Evolutionary conservation across 805 yeast genomes (phyloP), one percentile per base, ranked within the genome.

Genomic region (Huiozyma naganishii): DNA sequence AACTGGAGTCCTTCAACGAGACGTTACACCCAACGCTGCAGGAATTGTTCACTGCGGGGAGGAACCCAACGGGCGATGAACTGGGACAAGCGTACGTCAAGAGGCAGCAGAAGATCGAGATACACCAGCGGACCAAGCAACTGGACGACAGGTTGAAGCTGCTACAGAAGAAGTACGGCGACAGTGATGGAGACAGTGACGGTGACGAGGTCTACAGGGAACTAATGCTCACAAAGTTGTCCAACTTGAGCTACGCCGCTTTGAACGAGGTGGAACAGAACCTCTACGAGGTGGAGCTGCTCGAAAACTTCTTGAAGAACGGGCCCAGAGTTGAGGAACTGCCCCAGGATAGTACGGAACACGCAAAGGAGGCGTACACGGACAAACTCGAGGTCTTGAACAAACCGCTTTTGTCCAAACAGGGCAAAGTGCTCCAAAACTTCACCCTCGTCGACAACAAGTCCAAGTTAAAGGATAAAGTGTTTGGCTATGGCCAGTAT

Each of bases 401-500:
- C 27, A 64, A 63, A 28, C 83, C 80, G 0, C 55, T 85, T 36
- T 52, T 87, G 6, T 74, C 86, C 0, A 74, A 77, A 44, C 74
- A 74, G 35, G 97, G 97, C 3, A 83, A 81, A 59, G 81, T 90
- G 6, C 62, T 84, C 30, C 74, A 83, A 52, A 97, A 97, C 8
- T 92, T 90, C 62, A 83, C 90, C 0, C 71, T 90, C 12, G 76
- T 78, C 10, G 68, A 80, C 7, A 65, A 71, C 37, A 72, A 77
- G 46, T 77, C 76, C 33, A 76, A 80, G 39, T 51, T 86, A 12
- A 68, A 72, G 45, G 66, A 70, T 30, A 76, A 80, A 53, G 96
- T 89, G 0, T 78, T 76, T 52, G 96, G 97, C 1, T 86, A 94
- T 2, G 98, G 97, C 1, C 97, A 92, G 63, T 78, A 73, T 27